Evolutionary conservation across 306 rosid species (phyloP).

Genomic region (Sophora flavescens): DNA sequence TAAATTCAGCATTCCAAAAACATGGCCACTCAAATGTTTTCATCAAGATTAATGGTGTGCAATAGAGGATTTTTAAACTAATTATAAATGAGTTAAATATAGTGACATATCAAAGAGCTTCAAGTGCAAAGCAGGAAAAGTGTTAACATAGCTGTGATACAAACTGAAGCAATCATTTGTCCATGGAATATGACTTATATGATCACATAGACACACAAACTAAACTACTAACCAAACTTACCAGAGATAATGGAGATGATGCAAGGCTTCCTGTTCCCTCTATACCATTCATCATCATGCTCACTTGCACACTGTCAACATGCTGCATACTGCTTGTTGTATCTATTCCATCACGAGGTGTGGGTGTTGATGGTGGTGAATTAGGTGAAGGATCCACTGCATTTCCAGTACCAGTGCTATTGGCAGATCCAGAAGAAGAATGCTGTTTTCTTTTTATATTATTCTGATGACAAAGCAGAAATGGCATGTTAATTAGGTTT

Average conservation of each 20-base stretch:
- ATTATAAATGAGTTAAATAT: neutral
- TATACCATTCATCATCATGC: conserved; percentile 72
- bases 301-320: conserved; percentile 68
- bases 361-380: conserved; percentile 87
- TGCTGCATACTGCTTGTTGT: conserved; percentile 75
- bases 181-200: conserved; percentile 15
- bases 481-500: conserved; percentile 28
- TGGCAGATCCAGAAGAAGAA: conserved; percentile 85
- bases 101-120: conserved; percentile 20
- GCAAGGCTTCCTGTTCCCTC: conserved; percentile 84
- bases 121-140: conserved; percentile 11
- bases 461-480: conserved; percentile 45
- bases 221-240: conserved; percentile 45
- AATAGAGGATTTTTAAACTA: conserved; percentile 11
- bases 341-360: conserved; percentile 79
- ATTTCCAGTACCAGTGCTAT: conserved; percentile 93
- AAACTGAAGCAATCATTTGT: conserved; percentile 13
- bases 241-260: conserved; percentile 81
- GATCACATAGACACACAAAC: conserved; percentile 18
- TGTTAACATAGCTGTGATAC: conserved; percentile 21
- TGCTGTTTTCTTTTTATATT: conserved; percentile 80
- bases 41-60: conserved; percentile 27
- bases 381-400: conserved; percentile 81
- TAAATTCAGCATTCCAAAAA: conserved; percentile 26
- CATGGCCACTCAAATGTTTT: neutral